Evolutionary conservation across 2,329 filamentous ascomycete genomes (phyloP), one percentile per base, ranked within the genome.

Genomic region (Berkeleyomyces rouxiae): DNA sequence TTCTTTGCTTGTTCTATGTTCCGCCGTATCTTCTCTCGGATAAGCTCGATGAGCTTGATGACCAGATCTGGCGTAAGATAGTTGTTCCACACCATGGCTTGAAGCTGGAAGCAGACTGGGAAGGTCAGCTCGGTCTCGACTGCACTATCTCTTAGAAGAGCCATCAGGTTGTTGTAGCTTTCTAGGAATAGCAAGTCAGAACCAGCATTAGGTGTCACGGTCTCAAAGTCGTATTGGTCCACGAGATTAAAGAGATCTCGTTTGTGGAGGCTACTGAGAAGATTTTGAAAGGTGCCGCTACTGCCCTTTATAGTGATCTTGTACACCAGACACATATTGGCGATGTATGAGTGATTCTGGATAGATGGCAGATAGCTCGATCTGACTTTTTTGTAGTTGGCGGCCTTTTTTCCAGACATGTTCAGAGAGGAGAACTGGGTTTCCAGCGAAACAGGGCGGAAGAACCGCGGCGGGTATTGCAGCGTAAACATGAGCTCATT

Each of bases 31-130:
- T 71, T 60, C 7, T 47, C 16, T 4, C 13, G 69, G 1, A 86
- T 72, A 1, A 73, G 66, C 0, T 72, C 68, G 1, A 83, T 70
- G 4, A 88, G 68, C 1, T 69, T 65, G 0, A 74, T 57, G 0
- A 82, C 80, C 1, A 73, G 79, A 0, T 68, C 67, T 0, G 86
- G 85, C 10, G 81, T 74, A 1, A 90, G 74, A 62, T 79, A 82
- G 31, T 80, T 82, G 66, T 87, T 86, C 67, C 78, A 76, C 0
- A 83, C 81, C 4, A 91, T 72, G 13, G 77, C 78, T 59, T 86
- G 79, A 4, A 88, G 72, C 67, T 87, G 84, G 67, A 83, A 87
- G 4, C 81, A 74, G 0, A 84, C 68, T 0, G 72, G 69, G 66
- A 83, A 88, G 4, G 80, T 72, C 63, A 82, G 67, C 1, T 66